These are phyloP conservation scores for Boechera stricta DNA, from an alignment of 345 rosid genomes.

Conservation along the genomic window DNA sequence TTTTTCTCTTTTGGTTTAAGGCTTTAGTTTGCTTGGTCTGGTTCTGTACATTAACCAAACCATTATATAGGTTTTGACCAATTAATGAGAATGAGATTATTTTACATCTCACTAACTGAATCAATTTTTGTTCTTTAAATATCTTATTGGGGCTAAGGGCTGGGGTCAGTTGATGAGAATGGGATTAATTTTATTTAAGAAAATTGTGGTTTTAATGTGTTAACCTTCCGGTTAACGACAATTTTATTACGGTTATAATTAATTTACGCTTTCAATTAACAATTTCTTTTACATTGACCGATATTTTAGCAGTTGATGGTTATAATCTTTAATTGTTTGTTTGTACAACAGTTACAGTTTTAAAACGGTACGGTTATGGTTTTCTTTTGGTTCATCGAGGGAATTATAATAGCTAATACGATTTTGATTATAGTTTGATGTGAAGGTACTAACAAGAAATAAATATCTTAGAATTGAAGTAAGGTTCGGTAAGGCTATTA, in stretches of 20 bases:
- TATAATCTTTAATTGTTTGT: no score
- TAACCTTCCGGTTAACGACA: no score
- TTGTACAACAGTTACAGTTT: no score
- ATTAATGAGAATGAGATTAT: no score
- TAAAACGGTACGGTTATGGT: not conserved
- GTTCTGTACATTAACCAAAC: not conserved
- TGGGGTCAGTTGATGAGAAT: not conserved
- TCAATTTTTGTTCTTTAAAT: not conserved
- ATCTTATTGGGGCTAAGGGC: not conserved
- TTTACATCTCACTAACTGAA: not conserved
- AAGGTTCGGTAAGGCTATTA: conserved; percentile 14
- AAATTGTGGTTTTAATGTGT: no score
- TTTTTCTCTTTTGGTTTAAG: not conserved
- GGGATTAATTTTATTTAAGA: no score
- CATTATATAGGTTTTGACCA: not conserved
- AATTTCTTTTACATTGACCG: no score
- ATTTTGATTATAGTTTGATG: not conserved
- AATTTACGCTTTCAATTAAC: no score
- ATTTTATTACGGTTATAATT: no score
- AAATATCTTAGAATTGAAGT: conserved; percentile 16
- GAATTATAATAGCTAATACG: not conserved
- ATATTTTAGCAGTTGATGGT: no score
- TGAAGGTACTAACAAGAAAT: not conserved
- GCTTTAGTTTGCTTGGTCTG: not conserved
- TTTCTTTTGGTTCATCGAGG: no score